Evolutionary conservation across 2,329 filamentous ascomycete genomes (phyloP).

Genomic region (Verticillium nubilum): DNA sequence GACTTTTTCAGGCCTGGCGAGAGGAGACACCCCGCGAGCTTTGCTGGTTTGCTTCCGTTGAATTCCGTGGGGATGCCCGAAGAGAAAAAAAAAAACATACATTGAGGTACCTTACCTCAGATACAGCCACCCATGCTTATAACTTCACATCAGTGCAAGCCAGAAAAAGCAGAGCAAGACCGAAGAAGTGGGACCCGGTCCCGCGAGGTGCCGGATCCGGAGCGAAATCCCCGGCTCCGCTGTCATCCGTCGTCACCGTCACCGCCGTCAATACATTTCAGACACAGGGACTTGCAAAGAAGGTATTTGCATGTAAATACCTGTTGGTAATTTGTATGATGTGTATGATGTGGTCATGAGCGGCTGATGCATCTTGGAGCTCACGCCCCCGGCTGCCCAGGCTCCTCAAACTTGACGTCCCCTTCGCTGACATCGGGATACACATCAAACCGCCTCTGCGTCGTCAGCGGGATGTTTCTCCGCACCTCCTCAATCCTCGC

Average conservation of each 20-base stretch:
- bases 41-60: too few relatives aligned
- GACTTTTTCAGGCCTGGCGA: background rate
- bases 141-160: too few relatives aligned
- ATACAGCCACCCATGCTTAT: too few relatives aligned
- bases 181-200: background rate
- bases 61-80: too few relatives aligned
- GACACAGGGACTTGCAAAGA: background rate
- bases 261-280: background rate
- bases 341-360: background rate
- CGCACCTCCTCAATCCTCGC: slow-evolving; percentile 68
- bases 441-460: slow-evolving; percentile 87
- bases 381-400: background rate
- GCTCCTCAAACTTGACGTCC: slow-evolving; percentile 24
- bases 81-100: too few relatives aligned
- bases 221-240: background rate
- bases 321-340: background rate
- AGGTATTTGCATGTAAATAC: background rate
- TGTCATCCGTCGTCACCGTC: background rate
- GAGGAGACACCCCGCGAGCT: too few relatives aligned
- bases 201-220: background rate
- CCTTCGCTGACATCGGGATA: slow-evolving; percentile 83
- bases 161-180: background rate
- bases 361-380: background rate
- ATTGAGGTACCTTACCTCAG: too few relatives aligned
- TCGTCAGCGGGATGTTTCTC: slow-evolving; percentile 76